A percentile compares a stretch with the other conserved stretches of the same genome.
phyloP scores from a whole-genome alignment of 805 yeast species.

The Lachancea lanzarotensis region DNA sequence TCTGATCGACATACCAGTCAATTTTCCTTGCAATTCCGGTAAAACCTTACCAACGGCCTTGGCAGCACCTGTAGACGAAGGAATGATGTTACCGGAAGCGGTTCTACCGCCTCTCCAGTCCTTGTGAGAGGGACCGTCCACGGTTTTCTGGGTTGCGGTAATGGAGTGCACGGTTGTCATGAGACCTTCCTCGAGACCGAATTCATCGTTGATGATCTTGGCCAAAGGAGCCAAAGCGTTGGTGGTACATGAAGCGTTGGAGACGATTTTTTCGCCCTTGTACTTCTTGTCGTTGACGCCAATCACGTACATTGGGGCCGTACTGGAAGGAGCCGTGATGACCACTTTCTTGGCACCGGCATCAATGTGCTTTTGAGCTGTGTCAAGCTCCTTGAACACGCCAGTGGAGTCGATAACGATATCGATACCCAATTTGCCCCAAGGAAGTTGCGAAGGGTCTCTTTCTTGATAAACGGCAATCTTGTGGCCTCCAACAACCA shows the following conservation, averaged over 20 bases:
- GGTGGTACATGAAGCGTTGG: conserved; percentile 70
- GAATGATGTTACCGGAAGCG: conserved; percentile 69
- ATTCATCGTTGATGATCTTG: conserved; percentile 57
- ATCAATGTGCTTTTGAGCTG: conserved; percentile 62
- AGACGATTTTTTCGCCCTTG: conserved; percentile 51
- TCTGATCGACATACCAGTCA: conserved; percentile 69
- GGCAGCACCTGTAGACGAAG: conserved; percentile 73
- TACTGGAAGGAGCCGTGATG: conserved; percentile 65
- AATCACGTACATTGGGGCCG: conserved; percentile 68
- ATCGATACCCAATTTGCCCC: conserved; percentile 58
- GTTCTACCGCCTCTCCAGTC: conserved; percentile 81
- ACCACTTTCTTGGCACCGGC: conserved; percentile 72
- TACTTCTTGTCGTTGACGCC: conserved; percentile 63
- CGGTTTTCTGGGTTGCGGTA: conserved; percentile 69
- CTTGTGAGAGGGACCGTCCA: conserved; percentile 72
- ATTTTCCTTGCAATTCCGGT: conserved; percentile 64
- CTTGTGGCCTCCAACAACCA: conserved; percentile 48
- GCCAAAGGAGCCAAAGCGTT: conserved; percentile 72
- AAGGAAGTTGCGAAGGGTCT: conserved; percentile 63
- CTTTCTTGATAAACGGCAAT: conserved; percentile 53
- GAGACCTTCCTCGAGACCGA: conserved; percentile 67
- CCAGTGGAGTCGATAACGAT: conserved; percentile 67
- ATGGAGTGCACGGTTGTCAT: conserved; percentile 71
- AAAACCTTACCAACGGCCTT: conserved; percentile 72
- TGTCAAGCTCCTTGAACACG: conserved; percentile 58